These are phyloP conservation scores for Alternaria solani DNA, from an alignment of 2,329 filamentous ascomycete species.

Conservation along the genomic window DNA sequence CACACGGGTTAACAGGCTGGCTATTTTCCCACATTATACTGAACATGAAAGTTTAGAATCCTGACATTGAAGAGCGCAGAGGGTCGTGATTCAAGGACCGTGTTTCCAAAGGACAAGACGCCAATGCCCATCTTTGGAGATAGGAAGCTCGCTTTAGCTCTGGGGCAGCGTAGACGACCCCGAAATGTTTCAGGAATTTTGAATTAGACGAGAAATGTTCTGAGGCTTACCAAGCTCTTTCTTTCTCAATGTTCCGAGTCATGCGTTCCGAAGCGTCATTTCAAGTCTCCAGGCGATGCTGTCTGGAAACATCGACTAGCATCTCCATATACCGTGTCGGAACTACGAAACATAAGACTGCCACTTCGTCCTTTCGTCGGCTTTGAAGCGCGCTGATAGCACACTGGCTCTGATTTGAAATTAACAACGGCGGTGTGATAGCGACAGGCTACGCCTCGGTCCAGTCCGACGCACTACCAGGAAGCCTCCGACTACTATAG, in stretches of 20 bases:
- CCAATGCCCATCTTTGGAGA: too few relatives aligned
- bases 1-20: too few relatives aligned
- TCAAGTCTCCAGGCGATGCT: not conserved
- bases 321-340: not conserved
- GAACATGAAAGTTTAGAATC: too few relatives aligned
- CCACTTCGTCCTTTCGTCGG: not conserved
- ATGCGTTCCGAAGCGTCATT: not conserved
- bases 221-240: not conserved
- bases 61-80: too few relatives aligned
- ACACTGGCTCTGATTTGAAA: not conserved
- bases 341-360: not conserved
- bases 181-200: too few relatives aligned
- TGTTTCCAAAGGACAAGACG: too few relatives aligned
- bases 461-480: not conserved
- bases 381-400: not conserved
- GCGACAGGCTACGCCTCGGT: not conserved
- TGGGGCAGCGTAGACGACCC: too few relatives aligned
- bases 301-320: not conserved
- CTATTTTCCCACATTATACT: too few relatives aligned
- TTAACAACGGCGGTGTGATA: not conserved
- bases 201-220: not conserved
- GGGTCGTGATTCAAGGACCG: too few relatives aligned
- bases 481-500: not conserved
- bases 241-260: not conserved
- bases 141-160: too few relatives aligned